Evolutionary conservation across 2,329 filamentous ascomycete species (phyloP), one percentile per base, ranked within the genome.

Genomic region (Neofusicoccum sp.): DNA sequence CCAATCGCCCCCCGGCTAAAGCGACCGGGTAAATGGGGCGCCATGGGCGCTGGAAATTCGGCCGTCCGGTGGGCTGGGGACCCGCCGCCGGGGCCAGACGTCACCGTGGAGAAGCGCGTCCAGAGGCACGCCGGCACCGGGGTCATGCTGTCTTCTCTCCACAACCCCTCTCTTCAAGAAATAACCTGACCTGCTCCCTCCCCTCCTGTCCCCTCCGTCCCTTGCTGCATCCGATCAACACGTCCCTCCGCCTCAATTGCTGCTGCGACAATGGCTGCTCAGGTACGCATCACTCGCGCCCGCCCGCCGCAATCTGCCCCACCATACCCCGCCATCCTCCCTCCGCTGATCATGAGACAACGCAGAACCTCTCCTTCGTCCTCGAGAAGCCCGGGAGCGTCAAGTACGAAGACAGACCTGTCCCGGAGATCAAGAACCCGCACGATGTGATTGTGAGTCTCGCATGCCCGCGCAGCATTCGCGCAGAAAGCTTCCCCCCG

Each of bases 401-500:
- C 68, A 79, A 80, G 65, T 96, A 87, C 77, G 86, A 88, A 77
- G 87, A 93, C 71, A 86, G 88, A 6, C 89, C 90, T 7, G 77
- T 91, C 60, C 91, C 91, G 44, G 76, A 83, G 62, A 79, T 95
- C 67, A 76, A 83, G 64, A 80, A 80, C 57, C 82, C 85, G 24
- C 83, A 92, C 79, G 88, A 93, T 74, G 91, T 96, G 66, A 83
- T 93, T 68, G 86, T 96, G 86, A 89, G 71, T 83, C 93, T 68
- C 20, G 26, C 24, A 6, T 38, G 5, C n/a, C 14, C n/a, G 31
- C 33, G 16, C 2, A 20, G 20, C 11, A 6, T 4, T 49, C 28
- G 24, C 45, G 14, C 11, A 26, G 43, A 24, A 24, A 30, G 14
- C 28, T 33, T 8, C n/a, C 28, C n/a, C 3, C 4, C 2, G 11